Evolutionary conservation across 768 basidiomycete species (phyloP), one percentile per base, ranked within the genome.

Genomic region (Xerocomellus dryophilus): DNA sequence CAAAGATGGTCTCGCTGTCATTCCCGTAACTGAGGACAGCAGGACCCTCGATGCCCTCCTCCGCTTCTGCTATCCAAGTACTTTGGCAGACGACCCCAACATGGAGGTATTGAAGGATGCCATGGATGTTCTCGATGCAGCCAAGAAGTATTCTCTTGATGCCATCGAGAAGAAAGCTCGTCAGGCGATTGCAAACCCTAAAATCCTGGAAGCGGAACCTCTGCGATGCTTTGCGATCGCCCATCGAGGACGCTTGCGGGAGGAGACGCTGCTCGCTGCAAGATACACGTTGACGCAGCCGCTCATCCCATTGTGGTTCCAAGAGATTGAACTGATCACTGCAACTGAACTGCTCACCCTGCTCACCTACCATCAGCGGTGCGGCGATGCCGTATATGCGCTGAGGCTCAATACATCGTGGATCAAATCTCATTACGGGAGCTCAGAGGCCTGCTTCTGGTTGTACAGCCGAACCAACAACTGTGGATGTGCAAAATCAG

Each of bases 21-120:
- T 70, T 20, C 44, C 57, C 0, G 23, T 68, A 14, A 31, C 53
- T 4, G 47, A 54, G 15, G 18, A 54, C 17, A 43, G 47, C 27
- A 49, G 23, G 25, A 62, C 48, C 2, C 57, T 70, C 9, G 53
- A 64, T 23, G 11, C 50, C 4, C 57, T 68, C 53, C 54, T 68
- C 25, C 54, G 63, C 18, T 61, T 68, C 38, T 70, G 64, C 31
- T 68, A 66, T 29, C 59, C 64, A 14, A 61, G 50, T 14, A 70
- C 64, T 2, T 21, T 63, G 1, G 54, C 51, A 5, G 66, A 66
- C 1, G 66, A 66, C 20, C 65, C 68, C 2, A 36, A 41, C 1
- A 21, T 67, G 2, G 60, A 59, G 1, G 43, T 20, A 10, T 32
- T 62, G 17, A 20, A 45, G 21, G 65, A 59, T 4, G n/a, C 38